These are phyloP conservation scores for Clausena lansium DNA, from an alignment of 345 rosid species.

Conservation along the genomic window DNA sequence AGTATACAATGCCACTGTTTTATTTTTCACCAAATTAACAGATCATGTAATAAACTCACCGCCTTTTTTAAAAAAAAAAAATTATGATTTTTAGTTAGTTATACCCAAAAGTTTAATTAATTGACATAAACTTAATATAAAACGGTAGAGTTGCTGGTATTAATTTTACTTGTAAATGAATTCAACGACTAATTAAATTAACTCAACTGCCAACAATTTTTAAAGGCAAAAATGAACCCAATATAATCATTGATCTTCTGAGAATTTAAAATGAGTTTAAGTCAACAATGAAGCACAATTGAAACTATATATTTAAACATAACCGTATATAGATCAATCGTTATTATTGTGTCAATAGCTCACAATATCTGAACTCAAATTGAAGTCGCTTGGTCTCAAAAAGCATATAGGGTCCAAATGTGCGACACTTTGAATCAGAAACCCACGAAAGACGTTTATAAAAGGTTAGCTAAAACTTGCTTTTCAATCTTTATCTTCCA, in stretches of 20 bases:
- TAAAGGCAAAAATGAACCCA: no score
- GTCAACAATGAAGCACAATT: neutral
- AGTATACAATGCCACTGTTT: neutral
- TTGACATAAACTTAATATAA: neutral
- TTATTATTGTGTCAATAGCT: neutral
- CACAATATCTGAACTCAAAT: neutral
- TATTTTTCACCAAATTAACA: neutral
- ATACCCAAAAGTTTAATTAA: neutral
- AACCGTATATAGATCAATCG: neutral
- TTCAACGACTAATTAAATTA: no score
- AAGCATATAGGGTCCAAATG: neutral
- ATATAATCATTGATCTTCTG: no score
- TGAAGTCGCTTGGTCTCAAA: neutral
- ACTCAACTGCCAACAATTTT: no score
- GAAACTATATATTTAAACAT: neutral
- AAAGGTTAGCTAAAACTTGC: slow-evolving; percentile 15
- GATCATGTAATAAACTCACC: neutral
- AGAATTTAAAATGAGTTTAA: neutral
- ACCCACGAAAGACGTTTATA: neutral
- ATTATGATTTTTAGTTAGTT: neutral
- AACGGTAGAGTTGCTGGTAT: neutral
- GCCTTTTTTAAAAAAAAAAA: neutral
- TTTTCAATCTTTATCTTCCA: slow-evolving; percentile 15
- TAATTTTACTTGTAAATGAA: no score
- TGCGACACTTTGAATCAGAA: neutral